Percentiles rank a stretch among this genome's conserved stretches.
Evolutionary conservation across 108 stramenopile genomes (phyloP).

Genomic region (Fragilaria crotonensis): DNA sequence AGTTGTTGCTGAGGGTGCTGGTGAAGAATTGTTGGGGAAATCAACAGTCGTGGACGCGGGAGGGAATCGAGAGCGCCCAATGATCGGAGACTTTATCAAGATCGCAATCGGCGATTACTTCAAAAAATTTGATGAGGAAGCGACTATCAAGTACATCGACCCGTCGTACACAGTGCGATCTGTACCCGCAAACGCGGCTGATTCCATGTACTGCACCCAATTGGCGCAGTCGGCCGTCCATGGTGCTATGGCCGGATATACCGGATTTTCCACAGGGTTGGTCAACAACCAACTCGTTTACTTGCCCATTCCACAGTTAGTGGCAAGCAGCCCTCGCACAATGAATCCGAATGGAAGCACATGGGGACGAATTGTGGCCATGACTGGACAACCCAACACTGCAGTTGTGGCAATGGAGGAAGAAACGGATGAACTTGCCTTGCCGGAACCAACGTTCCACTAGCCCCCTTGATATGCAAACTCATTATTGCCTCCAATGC

Average conservation of each 20-base stretch:
- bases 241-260: slow-evolving; percentile 87
- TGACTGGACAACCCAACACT: slow-evolving; percentile 76
- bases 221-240: slow-evolving; percentile 91
- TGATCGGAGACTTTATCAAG: slow-evolving; percentile 23
- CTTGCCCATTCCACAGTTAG: slow-evolving; percentile 67
- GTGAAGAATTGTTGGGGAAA: slow-evolving; percentile 28
- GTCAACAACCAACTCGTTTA: slow-evolving; percentile 71
- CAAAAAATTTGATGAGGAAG: slow-evolving; percentile 25
- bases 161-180: slow-evolving; percentile 88
- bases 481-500: too few species aligned
- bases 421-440: too few species aligned
- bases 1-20: slow-evolving; percentile 39
- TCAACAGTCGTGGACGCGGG: slow-evolving; percentile 14
- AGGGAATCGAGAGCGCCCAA: slow-evolving; percentile 16
- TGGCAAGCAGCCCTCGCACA: slow-evolving; percentile 50
- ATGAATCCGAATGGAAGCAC: slow-evolving; percentile 66
- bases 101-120: slow-evolving; percentile 16
- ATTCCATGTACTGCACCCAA: slow-evolving; percentile 79
- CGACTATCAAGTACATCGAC: slow-evolving; percentile 75
- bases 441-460: too few species aligned
- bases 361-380: slow-evolving; percentile 67
- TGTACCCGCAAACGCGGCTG: slow-evolving; percentile 77
- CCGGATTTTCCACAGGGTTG: slow-evolving; percentile 74
- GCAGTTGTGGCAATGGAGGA: too few species aligned
- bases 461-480: too few species aligned